These are phyloP conservation scores for Saccharomyces jurei DNA, from an alignment of 805 yeast genomes.

Conservation along the genomic window DNA sequence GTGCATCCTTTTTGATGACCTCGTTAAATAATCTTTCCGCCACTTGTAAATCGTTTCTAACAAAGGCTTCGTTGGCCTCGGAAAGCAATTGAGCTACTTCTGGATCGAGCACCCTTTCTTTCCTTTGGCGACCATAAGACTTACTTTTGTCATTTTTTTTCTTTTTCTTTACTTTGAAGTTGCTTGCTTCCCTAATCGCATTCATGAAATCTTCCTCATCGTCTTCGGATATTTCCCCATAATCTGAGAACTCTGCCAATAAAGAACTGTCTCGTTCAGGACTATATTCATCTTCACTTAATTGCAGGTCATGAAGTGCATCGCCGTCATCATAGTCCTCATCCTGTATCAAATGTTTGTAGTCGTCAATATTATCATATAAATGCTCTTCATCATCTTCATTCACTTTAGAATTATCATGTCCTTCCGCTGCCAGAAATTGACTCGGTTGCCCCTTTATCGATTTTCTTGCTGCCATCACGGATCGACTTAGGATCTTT, in stretches of 20 bases:
- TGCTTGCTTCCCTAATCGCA: slow-evolving; percentile 60
- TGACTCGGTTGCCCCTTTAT: neutral
- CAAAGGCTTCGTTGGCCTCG: slow-evolving; percentile 76
- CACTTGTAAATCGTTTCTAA: slow-evolving; percentile 46
- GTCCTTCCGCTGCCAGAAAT: neutral
- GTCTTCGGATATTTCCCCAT: slow-evolving; percentile 33
- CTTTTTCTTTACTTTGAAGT: slow-evolving; percentile 44
- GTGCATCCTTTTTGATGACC: slow-evolving; percentile 70
- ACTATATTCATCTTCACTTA: slow-evolving; percentile 16
- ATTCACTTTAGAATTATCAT: neutral
- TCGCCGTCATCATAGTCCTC: slow-evolving; percentile 14
- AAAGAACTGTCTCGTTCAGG: slow-evolving; percentile 32
- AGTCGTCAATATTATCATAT: slow-evolving; percentile 30
- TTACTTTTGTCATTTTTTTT: slow-evolving; percentile 16
- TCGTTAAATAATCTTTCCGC: slow-evolving; percentile 56
- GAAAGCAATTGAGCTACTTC: slow-evolving; percentile 62
- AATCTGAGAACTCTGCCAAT: slow-evolving; percentile 31
- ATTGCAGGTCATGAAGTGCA: slow-evolving; percentile 13
- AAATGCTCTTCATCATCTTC: slow-evolving; percentile 23
- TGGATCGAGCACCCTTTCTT: slow-evolving; percentile 49
- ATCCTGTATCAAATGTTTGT: slow-evolving; percentile 17
- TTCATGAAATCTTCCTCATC: slow-evolving; percentile 45
- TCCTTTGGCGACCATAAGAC: slow-evolving; percentile 22
- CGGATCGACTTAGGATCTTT: neutral
- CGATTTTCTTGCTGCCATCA: neutral